Conservation (phyloP, 805 yeast species). For the Spathaspora passalidarum region DNA sequence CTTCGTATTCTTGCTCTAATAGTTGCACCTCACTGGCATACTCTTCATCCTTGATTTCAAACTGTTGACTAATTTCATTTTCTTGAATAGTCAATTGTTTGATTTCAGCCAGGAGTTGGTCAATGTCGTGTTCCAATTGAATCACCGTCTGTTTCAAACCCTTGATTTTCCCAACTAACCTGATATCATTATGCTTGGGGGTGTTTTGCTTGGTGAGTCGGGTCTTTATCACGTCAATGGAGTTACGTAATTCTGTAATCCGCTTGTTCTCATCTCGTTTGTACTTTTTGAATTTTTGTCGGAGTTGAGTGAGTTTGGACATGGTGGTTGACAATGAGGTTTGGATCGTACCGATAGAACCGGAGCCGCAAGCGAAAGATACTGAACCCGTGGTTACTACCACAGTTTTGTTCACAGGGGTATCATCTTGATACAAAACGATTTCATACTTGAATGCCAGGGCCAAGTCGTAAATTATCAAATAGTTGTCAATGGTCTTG, state of each 20-base stretch:
- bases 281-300: conserved; percentile 24
- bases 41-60: conserved; percentile 17
- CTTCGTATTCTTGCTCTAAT: conserved; percentile 19
- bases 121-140: conserved; percentile 37
- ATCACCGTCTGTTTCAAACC: conserved; percentile 38
- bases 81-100: conserved; percentile 12
- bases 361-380: not conserved
- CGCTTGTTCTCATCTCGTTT: conserved; percentile 39
- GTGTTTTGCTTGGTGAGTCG: conserved; percentile 28
- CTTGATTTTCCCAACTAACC: conserved; percentile 34
- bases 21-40: conserved; percentile 19
- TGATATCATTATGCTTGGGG: conserved; percentile 22
- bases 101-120: conserved; percentile 18
- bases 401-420: conserved; percentile 18
- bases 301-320: conserved; percentile 20
- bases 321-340: conserved; percentile 31
- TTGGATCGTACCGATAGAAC: conserved; percentile 21
- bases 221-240: conserved; percentile 28
- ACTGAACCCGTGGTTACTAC: not conserved
- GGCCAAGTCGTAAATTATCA: conserved; percentile 34
- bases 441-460: conserved; percentile 37
- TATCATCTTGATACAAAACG: conserved; percentile 12
- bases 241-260: conserved; percentile 28
- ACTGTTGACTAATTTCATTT: conserved; percentile 10
- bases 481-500: conserved; percentile 13